These are phyloP conservation scores for Metschnikowia drakensbergensis DNA, from an alignment of 805 yeast genomes.

Conservation along the genomic window DNA sequence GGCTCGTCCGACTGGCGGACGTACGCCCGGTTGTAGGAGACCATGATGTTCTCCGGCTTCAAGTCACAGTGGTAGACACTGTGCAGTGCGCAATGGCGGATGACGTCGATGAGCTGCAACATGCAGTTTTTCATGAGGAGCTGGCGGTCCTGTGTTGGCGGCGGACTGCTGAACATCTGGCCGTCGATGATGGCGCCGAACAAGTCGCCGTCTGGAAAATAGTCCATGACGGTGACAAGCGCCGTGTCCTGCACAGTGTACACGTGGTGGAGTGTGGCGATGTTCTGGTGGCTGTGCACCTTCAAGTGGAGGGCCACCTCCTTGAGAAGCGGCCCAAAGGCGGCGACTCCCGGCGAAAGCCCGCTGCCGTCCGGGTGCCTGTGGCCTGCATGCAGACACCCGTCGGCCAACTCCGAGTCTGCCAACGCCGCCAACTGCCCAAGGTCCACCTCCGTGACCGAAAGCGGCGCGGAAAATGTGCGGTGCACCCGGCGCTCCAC, in stretches of 20 bases:
- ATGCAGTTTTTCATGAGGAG: constrained; percentile 41
- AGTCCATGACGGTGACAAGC: constrained; percentile 78
- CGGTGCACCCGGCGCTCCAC: not conserved
- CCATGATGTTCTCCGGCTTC: constrained; percentile 42
- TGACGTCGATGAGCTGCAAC: constrained; percentile 37
- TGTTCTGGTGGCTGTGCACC: constrained; percentile 76
- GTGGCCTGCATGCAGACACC: constrained; percentile 1
- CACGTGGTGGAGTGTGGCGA: constrained; percentile 71
- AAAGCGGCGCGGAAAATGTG: constrained; percentile 3
- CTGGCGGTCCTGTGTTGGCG: constrained; percentile 47
- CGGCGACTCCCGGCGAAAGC: not conserved
- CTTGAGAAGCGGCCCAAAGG: constrained; percentile 38
- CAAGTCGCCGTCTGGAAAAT: constrained; percentile 79
- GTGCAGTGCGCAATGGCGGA: constrained; percentile 31
- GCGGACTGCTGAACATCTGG: constrained; percentile 54
- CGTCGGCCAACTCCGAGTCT: not conserved
- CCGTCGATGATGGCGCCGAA: constrained; percentile 81
- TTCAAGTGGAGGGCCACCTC: constrained; percentile 72
- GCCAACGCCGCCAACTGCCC: not conserved
- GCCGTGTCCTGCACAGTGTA: constrained; percentile 53
- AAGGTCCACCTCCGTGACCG: constrained; percentile 8
- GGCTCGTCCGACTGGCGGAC: constrained; percentile 12
- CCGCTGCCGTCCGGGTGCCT: not conserved
- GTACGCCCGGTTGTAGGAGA: constrained; percentile 23
- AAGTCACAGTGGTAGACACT: constrained; percentile 41